A percentile compares a stretch with the other conserved stretches of the same genome.
These are phyloP conservation scores for Malus hybrid DNA, from an alignment of 331 rosid genomes.

Conservation along the genomic window DNA sequence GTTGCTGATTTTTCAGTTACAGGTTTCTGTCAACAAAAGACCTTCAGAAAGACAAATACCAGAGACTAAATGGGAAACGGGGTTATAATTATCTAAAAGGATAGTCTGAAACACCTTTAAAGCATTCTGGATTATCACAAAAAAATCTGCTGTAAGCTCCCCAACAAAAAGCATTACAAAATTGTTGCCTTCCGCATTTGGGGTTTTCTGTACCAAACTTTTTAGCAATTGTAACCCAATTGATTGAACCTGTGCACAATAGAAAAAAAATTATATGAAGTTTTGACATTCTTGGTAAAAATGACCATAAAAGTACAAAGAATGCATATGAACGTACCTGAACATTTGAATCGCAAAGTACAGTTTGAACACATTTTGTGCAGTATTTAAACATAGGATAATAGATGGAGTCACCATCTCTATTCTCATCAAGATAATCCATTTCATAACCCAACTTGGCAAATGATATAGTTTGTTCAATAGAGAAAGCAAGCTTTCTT, in stretches of 20 bases:
- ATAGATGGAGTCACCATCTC: constrained; percentile 28
- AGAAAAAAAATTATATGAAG: constrained; percentile 17
- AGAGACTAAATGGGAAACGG: background rate
- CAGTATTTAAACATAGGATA: constrained; percentile 45
- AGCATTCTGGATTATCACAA: constrained; percentile 43
- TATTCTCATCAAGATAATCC: constrained; percentile 29
- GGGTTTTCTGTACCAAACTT: constrained; percentile 48
- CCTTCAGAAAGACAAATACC: constrained; percentile 17
- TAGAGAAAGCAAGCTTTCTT: constrained; percentile 72
- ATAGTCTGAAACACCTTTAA: constrained; percentile 44
- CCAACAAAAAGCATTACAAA: constrained; percentile 66
- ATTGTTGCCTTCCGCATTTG: constrained; percentile 42
- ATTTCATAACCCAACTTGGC: constrained; percentile 53
- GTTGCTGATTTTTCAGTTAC: constrained; percentile 63
- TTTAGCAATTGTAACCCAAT: constrained; percentile 82
- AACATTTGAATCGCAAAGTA: constrained; percentile 52
- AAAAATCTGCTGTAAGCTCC: constrained; percentile 60
- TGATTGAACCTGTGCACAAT: constrained; percentile 59
- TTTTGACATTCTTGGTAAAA: constrained; percentile 15
- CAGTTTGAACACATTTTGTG: constrained; percentile 49
- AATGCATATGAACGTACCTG: constrained; percentile 40
- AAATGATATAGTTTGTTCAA: constrained; percentile 63
- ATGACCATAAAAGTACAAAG: constrained; percentile 12
- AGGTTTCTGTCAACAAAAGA: constrained; percentile 48
- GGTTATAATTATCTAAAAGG: constrained; percentile 1